A percentile compares a stretch with the other conserved stretches of the same genome.
phyloP scores from a whole-genome alignment of 108 stramenopile genomes.

The Skeletonema marinoi region DNA sequence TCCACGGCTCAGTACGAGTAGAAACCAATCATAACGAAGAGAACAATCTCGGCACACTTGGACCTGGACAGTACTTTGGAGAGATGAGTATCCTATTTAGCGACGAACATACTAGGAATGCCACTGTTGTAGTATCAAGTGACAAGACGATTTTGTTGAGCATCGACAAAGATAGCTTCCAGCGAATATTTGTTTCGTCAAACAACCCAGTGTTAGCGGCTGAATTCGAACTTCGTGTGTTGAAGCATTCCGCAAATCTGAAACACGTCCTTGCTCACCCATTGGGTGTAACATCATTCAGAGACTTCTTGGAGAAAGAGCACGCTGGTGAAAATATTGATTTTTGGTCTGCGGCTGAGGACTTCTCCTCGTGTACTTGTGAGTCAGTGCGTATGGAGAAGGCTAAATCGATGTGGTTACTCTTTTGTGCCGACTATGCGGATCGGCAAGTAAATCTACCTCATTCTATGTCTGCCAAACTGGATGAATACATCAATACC shows the following conservation, averaged over 20 bases:
- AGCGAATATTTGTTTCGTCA: slow-evolving; percentile 35
- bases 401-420: slow-evolving; percentile 32
- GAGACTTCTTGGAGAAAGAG: slow-evolving; percentile 38
- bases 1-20: slow-evolving; percentile 51
- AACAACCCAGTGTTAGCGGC: slow-evolving; percentile 22
- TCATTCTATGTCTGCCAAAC: slow-evolving; percentile 4
- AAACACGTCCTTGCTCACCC: slow-evolving; percentile 46
- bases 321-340: slow-evolving; percentile 59
- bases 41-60: slow-evolving; percentile 74
- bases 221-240: slow-evolving; percentile 50
- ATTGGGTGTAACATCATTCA: slow-evolving; percentile 34
- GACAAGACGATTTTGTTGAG: slow-evolving; percentile 50
- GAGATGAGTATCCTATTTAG: slow-evolving; percentile 84
- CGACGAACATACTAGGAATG: slow-evolving; percentile 27
- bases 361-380: slow-evolving; percentile 5
- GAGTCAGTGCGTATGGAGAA: background rate
- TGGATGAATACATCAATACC: slow-evolving; percentile 19
- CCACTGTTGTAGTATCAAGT: slow-evolving; percentile 42
- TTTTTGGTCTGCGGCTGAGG: slow-evolving; percentile 44
- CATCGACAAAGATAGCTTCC: slow-evolving; percentile 53
- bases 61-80: slow-evolving; percentile 85
- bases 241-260: slow-evolving; percentile 41
- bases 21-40: slow-evolving; percentile 21
- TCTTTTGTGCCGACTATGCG: slow-evolving; percentile 34
- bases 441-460: slow-evolving; percentile 50